Conservation (phyloP, 1,284 basidiomycete species). For the Trametes sp. region DNA sequence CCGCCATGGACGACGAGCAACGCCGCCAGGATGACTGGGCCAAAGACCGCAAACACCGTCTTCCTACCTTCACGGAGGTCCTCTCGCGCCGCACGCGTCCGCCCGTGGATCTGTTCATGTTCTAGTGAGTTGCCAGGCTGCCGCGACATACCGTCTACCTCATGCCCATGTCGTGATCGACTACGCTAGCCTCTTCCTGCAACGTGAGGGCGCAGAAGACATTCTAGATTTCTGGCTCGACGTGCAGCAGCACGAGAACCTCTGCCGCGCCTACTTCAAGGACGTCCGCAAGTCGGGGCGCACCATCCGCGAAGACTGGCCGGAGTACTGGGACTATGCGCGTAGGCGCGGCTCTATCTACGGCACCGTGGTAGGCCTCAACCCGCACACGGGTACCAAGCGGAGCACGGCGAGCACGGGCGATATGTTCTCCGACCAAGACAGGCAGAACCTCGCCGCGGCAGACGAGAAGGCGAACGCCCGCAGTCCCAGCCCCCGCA, state of each 20-base stretch:
- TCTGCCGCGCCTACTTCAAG: conserved; percentile 98
- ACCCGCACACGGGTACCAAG: conserved; percentile 61
- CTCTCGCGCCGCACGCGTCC: conserved; percentile 88
- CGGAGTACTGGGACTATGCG: conserved; percentile 94
- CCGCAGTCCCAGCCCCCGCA: conserved; percentile 60
- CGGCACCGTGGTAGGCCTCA: conserved; percentile 86
- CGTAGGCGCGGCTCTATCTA: conserved; percentile 89
- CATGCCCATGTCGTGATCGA: conserved; percentile 23
- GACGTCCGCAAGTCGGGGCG: conserved; percentile 94
- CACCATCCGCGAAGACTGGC: conserved; percentile 95
- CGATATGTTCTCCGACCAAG: conserved; percentile 70
- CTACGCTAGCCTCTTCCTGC: conserved; percentile 77
- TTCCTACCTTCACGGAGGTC: conserved; percentile 86
- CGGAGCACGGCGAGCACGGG: conserved; percentile 78
- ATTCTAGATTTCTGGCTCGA: conserved; percentile 99
- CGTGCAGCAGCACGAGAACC: conserved; percentile 98
- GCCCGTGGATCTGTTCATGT: conserved; percentile 98
- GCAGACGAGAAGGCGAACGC: conserved; percentile 56
- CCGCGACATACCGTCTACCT: conserved; percentile 9
- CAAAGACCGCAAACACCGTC: conserved; percentile 69
- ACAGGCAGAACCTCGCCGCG: conserved; percentile 64
- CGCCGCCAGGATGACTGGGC: conserved; percentile 73
- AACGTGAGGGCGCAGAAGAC: conserved; percentile 94
- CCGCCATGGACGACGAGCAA: conserved; percentile 62
- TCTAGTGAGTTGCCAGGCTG: conserved; percentile 76